Base-by-base conservation (phyloP, 2,329 filamentous ascomycete genomes). In the Neonectria faginata region DNA sequence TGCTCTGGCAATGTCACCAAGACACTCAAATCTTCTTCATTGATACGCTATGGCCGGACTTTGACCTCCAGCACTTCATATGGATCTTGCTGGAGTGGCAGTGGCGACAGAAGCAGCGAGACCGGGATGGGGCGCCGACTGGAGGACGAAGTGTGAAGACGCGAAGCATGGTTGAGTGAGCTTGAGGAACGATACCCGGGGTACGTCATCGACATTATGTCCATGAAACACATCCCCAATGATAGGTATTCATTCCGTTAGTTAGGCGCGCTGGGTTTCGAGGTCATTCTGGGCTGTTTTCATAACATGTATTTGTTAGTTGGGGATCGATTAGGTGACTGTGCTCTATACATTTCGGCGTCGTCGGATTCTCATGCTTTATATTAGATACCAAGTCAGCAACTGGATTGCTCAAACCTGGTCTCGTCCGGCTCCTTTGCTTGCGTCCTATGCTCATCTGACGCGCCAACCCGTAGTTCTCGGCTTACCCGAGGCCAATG, bases 1-100 rank as follows among this genome's bases (percentile, higher is more conserved):
- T 99, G 94, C 89, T 99, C 36, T 99, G 96, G 96, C 96, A 99
- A 80, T 96, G 93, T 73, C 94, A 98, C 76, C 89, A 97, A 75
- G 86, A 95, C 68, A 97, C 96, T 0, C 92, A 97, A 65, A 91
- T 99, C 68, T 93, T 97, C 64, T 99, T 98, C 77, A 81, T 97
- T 61, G 88, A 97, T 73, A 96, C 93, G 69, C 84, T 97, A 67
- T 99, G 96, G 96, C 96, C 96, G 2, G 93, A 97, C 67, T 97
- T 99, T 73, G 94, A 97, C 76, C 85, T 99, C 5, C 95, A 94
- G 89, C 88, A 94, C 64, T 97, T 98, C 79, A 79, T 99, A 18
- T 96, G 95, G 9, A 94, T 99, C 22, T 81, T 99, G 58, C 84
- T 98, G 53, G 94, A 97, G 78, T 99, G 96, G 95, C 88, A 91